Evolutionary conservation across 2,329 filamentous ascomycete species (phyloP), one percentile per base, ranked within the genome.

Genomic region (Mycosphaerelloides madeirae): DNA sequence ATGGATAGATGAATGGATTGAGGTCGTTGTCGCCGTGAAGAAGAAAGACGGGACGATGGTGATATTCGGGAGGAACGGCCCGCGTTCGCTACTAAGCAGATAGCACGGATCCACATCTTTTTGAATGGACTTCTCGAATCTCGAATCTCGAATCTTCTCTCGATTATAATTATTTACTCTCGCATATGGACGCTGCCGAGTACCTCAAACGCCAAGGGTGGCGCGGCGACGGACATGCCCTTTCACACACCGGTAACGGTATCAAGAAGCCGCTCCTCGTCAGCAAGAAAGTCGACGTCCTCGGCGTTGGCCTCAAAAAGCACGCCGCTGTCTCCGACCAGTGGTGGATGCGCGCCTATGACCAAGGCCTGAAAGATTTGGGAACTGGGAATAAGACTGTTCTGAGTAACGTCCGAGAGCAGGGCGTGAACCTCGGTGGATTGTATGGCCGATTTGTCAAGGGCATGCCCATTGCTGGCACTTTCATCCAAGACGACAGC

Each of bases 341-440:
- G 65, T 98, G 93, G 93, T 98, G 93, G 93, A 76, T 95, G 68
- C 84, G 87, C 46, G 93, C 93, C 9, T 96, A 95, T 56, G 91
- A 97, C 67, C 83, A 89, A 64, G 89, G 90, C 44, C 72, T 96
- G 53, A 85, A 93, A 66, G 85, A 84, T 3, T 76, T 95, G 41
- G 76, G 75, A 1, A 67, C 70, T 3, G 84, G 55, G 69, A 84
- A 72, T 76, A 78, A 47, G 64, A 82, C 79, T 42, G 76, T 78
- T 39, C 59, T 72, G 62, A 62, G 65, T 54, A 54, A 70, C 43
- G 63, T 74, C 43, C 60, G 68, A 52, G 62, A 77, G 65, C 62
- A 74, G 66, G 70, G 56, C 63, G 70, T 59, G 44, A 66, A 68
- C 43, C 62, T 64, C 15, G 73, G 76, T n/a, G 79, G 79, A 0